Conservation (phyloP, 2,329 filamentous ascomycete genomes). For the Fusarium brevicatenulatum region DNA sequence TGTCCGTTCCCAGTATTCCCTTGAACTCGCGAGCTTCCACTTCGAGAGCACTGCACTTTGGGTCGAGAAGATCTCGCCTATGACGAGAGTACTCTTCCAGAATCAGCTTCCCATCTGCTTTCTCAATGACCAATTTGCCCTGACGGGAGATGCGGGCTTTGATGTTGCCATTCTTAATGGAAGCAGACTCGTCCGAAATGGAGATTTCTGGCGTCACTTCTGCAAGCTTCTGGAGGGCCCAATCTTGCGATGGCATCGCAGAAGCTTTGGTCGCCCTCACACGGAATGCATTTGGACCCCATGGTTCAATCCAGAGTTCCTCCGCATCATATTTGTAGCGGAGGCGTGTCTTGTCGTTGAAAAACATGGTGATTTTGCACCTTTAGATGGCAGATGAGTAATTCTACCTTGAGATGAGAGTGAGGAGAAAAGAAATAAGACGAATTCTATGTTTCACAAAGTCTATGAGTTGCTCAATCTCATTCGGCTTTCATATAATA, state of each 20-base stretch:
- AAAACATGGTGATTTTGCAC: background rate
- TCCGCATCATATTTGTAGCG: conserved; percentile 15
- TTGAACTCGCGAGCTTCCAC: conserved; percentile 68
- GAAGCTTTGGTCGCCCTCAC: conserved; percentile 10
- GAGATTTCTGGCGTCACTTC: background rate
- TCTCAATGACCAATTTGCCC: conserved; percentile 47
- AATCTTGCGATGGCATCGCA: conserved; percentile 4
- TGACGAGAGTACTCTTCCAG: conserved; percentile 49
- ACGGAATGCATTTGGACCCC: conserved; percentile 13
- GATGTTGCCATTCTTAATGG: conserved; percentile 45
- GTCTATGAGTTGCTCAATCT: background rate
- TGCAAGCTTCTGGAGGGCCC: conserved; percentile 6
- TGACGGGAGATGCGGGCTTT: conserved; percentile 42
- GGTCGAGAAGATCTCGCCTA: conserved; percentile 58
- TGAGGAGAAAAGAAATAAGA: too few species aligned
- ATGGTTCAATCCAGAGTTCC: conserved; percentile 17
- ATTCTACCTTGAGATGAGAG: background rate
- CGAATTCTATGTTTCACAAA: background rate
- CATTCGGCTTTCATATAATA: background rate
- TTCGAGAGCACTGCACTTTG: conserved; percentile 67
- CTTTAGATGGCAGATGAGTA: background rate
- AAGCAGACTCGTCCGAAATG: background rate
- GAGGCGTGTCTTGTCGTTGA: conserved; percentile 13
- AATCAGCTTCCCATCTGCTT: conserved; percentile 41
- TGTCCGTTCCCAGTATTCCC: conserved; percentile 58